A percentile compares a stretch with the other conserved stretches of the same genome.
Evolutionary conservation across 495 filamentous ascomycete genomes (phyloP).

Genomic region (Aspergillus coremiiformis): DNA sequence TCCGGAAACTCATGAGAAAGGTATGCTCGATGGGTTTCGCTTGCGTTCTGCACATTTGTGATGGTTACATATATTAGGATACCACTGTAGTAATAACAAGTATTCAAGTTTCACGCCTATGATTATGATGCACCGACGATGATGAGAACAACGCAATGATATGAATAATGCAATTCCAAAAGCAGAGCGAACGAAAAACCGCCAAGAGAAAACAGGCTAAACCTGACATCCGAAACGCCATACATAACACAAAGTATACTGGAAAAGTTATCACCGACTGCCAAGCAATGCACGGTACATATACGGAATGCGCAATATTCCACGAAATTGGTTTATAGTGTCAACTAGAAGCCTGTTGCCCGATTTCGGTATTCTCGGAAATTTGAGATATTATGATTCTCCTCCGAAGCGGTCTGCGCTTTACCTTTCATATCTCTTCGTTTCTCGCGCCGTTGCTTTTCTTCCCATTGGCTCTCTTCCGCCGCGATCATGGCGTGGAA

Average conservation of each 20-base stretch:
- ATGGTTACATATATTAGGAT: neutral
- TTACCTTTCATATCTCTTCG: slow-evolving; percentile 24
- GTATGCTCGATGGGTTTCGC: neutral
- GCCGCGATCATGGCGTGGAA: slow-evolving; percentile 52
- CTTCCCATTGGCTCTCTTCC: slow-evolving; percentile 61
- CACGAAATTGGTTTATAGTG: neutral
- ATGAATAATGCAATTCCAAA: neutral
- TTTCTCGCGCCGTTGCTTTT: slow-evolving; percentile 27
- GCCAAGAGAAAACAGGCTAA: neutral
- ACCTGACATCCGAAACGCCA: neutral
- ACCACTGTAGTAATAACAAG: neutral
- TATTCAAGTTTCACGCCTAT: neutral
- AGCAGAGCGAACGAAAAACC: neutral
- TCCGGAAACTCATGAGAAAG: neutral
- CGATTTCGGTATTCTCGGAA: slow-evolving; percentile 51
- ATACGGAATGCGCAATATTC: neutral
- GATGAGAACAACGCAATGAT: neutral
- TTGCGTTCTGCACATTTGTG: neutral
- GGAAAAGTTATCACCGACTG: neutral
- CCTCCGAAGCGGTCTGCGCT: slow-evolving; percentile 17
- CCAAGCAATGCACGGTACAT: neutral
- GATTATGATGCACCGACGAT: neutral
- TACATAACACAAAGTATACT: neutral
- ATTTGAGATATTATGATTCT: slow-evolving; percentile 24
- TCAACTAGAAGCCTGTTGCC: slow-evolving; percentile 20